phyloP scores from a whole-genome alignment of 2,329 filamentous ascomycete genomes.

The Lecanicillium sp. region DNA sequence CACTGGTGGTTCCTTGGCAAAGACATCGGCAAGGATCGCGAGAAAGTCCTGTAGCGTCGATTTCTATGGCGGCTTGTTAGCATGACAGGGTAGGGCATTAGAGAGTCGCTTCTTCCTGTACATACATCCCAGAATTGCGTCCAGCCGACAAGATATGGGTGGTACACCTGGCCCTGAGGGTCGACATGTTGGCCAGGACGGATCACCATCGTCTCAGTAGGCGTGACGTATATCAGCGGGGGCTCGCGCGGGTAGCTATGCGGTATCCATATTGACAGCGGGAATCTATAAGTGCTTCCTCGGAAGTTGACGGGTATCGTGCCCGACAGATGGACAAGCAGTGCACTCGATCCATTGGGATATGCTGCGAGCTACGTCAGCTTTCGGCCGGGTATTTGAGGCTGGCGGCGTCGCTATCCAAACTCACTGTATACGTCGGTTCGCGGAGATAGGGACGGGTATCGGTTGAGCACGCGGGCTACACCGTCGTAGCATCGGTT shows the following conservation, averaged over 20 bases:
- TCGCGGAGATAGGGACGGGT: conserved; percentile 71
- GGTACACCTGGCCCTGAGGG: conserved; percentile 86
- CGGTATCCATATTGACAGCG: conserved; percentile 87
- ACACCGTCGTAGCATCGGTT: conserved; percentile 91
- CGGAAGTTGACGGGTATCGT: conserved; percentile 89
- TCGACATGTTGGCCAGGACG: conserved; percentile 92
- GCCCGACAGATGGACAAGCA: conserved; percentile 79
- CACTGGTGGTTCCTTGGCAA: conserved; percentile 90
- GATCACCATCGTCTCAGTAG: conserved; percentile 81
- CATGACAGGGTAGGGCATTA: no score
- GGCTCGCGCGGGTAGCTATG: conserved; percentile 81
- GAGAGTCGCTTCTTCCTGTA: no score
- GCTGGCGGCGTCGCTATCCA: background rate
- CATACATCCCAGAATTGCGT: conserved; percentile 81
- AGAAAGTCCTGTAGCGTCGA: conserved; percentile 79
- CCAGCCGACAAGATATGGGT: conserved; percentile 92
- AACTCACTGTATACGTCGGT: conserved; percentile 90
- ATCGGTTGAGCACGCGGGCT: conserved; percentile 70
- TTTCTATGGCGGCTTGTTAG: conserved; percentile 47
- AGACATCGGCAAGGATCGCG: conserved; percentile 74
- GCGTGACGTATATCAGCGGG: conserved; percentile 82
- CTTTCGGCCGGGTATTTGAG: conserved; percentile 1
- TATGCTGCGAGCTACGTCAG: conserved; percentile 53
- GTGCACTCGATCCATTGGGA: conserved; percentile 76
- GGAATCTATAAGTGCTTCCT: conserved; percentile 83